Evolutionary conservation across 805 yeast species (phyloP), one percentile per base, ranked within the genome.

Genomic region (Candida ulmi): DNA sequence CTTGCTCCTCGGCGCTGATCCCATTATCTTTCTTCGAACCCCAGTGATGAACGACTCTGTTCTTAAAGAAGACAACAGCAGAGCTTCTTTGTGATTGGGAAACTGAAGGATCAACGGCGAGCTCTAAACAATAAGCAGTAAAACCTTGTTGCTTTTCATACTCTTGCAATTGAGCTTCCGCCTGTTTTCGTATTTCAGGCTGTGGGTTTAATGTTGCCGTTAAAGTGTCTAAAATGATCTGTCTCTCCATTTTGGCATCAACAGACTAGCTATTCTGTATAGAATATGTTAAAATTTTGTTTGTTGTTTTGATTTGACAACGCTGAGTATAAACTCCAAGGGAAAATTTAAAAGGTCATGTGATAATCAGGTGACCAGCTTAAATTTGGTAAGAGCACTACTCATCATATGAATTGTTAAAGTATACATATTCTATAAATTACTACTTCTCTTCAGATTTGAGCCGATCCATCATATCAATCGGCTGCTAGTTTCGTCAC

Each of bases 21-120:
- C 57, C 59, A n/a, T 52, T 54, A 11, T 52, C 62, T 11, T 46
- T 43, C 3, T 51, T 35, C 31, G 46, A 52, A 18, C 61, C 60
- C 88, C 90, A 82, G 39, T 70, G 66, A 30, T 69, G 63, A 30
- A 69, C 69, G 25, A 83, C 64, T 41, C 75, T 68, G 57, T 83
- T 83, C 55, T 84, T 84, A 58, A 82, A 75, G 54, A 76, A 81
- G 6, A 84, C 82, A 0, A 83, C 80, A 6, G 83, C 71, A 11
- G 86, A 81, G 43, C 74, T 63, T 43, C 78, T 68, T 37, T 77
- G 69, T 11, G 66, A 65, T 7, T 51, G 44, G 5, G 75, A 63
- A 24, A 67, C 61, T 4, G 65, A 59, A 3, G 57, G 57, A 47
- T 78, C 81, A 9, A 63, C 56, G 12, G 74, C 66, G 34, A 78